phyloP scores from a whole-genome alignment of 1,284 basidiomycete genomes.

The Entoloma clypeatum region DNA sequence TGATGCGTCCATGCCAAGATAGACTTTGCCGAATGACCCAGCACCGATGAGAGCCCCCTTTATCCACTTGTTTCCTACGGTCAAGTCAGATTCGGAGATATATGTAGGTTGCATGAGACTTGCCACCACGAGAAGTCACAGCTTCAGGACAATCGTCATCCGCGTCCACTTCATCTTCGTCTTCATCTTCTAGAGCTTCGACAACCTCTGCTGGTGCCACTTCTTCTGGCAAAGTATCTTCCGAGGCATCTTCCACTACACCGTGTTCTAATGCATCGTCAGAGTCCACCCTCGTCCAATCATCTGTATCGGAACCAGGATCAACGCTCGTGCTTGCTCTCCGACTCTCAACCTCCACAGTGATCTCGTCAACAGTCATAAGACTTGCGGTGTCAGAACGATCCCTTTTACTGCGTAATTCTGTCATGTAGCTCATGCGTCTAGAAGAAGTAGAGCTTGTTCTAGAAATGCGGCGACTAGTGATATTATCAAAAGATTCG shows the following conservation, averaged over 20 bases:
- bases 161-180: conserved; percentile 48
- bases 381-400: conserved; percentile 86
- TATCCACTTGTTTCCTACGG: conserved; percentile 89
- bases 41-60: conserved; percentile 97
- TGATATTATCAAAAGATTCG: conserved; percentile 65
- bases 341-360: conserved; percentile 91
- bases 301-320: conserved; percentile 51
- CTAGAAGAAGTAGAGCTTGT: conserved; percentile 56
- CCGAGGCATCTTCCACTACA: conserved; percentile 39
- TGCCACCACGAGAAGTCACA: conserved; percentile 65
- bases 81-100: conserved; percentile 18
- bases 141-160: conserved; percentile 44
- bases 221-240: conserved; percentile 28
- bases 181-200: conserved; percentile 39
- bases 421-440: conserved; percentile 75
- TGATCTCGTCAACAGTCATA: conserved; percentile 97
- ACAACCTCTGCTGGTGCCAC: conserved; percentile 46
- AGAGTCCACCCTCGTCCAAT: conserved; percentile 62
- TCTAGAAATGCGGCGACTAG: conserved; percentile 32
- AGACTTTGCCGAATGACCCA: conserved; percentile 94
- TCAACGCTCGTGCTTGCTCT: conserved; percentile 48
- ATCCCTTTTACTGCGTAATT: conserved; percentile 76
- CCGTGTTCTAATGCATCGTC: conserved; percentile 36
- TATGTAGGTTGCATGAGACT: conserved; percentile 18
- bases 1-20: conserved; percentile 95